These are phyloP conservation scores for Phytophthora uliginosa DNA, from an alignment of 352 stramenopile genomes.

Conservation along the genomic window DNA sequence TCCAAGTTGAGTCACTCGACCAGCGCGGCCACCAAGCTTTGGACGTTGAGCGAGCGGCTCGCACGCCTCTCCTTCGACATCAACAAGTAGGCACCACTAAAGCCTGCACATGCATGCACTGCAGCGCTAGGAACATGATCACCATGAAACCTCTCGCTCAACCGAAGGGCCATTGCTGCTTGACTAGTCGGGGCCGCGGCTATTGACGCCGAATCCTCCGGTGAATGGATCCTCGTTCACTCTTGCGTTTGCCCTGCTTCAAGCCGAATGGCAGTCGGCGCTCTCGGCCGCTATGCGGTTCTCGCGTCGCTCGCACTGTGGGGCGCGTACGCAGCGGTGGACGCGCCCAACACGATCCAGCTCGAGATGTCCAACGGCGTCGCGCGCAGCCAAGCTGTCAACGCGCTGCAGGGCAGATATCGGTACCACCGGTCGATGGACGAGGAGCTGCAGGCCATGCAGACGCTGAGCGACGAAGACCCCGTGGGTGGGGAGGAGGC, in stretches of 20 bases:
- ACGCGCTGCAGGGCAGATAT: constrained; percentile 27
- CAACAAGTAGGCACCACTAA: constrained; percentile 20
- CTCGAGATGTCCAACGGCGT: constrained; percentile 54
- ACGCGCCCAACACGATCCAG: constrained; percentile 37
- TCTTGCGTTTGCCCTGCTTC: neutral
- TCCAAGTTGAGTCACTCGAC: constrained; percentile 35
- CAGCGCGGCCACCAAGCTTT: constrained; percentile 44
- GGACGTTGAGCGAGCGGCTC: constrained; percentile 53
- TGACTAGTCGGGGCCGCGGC: constrained; percentile 22
- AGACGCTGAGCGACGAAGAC: constrained; percentile 11
- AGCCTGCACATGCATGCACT: neutral
- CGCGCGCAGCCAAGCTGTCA: constrained; percentile 23
- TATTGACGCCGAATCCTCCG: constrained; percentile 21
- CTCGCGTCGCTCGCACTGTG: constrained; percentile 22
- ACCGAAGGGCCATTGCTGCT: constrained; percentile 2
- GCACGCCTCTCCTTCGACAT: constrained; percentile 42
- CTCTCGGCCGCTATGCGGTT: constrained; percentile 18
- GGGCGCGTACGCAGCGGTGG: constrained; percentile 4
- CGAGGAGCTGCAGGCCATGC: constrained; percentile 14
- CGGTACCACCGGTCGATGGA: constrained; percentile 19
- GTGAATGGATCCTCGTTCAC: constrained; percentile 14
- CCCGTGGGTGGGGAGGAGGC: neutral
- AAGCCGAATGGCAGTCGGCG: constrained; percentile 13
- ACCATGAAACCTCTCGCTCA: constrained; percentile 13
- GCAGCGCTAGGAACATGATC: constrained; percentile 13